These are phyloP conservation scores for Esteya vermicola DNA, from an alignment of 2,329 filamentous ascomycete species.

Conservation along the genomic window DNA sequence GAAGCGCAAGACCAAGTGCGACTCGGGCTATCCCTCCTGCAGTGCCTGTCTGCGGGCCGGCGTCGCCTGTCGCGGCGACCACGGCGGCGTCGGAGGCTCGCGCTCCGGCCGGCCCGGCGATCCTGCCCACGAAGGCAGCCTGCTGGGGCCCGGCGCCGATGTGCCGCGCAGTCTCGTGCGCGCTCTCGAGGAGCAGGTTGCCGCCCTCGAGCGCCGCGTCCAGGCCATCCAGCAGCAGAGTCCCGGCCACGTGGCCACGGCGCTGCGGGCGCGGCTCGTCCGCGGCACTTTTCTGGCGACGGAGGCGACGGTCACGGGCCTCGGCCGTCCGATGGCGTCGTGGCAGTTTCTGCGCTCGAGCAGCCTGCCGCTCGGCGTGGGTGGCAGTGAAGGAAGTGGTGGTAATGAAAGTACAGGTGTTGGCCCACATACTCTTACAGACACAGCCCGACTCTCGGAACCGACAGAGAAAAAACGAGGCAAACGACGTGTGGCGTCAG, in stretches of 20 bases:
- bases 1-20: constrained; percentile 2
- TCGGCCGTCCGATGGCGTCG: neutral
- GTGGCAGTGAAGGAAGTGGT: neutral
- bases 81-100: neutral
- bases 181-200: constrained; percentile 1
- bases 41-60: neutral
- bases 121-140: neutral
- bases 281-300: constrained; percentile 1
- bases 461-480: neutral
- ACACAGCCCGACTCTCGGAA: too few relatives aligned
- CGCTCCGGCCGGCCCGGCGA: neutral
- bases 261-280: neutral
- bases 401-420: too few relatives aligned
- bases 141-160: neutral
- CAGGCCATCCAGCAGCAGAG: neutral
- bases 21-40: constrained; percentile 2
- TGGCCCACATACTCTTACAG: too few relatives aligned
- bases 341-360: neutral
- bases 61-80: neutral
- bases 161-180: constrained; percentile 1
- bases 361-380: neutral
- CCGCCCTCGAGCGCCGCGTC: neutral
- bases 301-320: neutral
- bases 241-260: neutral
- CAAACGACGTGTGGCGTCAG: neutral